Conservation (phyloP, 2,329 filamentous ascomycete species). For the Aspergillus ochraceus region DNA sequence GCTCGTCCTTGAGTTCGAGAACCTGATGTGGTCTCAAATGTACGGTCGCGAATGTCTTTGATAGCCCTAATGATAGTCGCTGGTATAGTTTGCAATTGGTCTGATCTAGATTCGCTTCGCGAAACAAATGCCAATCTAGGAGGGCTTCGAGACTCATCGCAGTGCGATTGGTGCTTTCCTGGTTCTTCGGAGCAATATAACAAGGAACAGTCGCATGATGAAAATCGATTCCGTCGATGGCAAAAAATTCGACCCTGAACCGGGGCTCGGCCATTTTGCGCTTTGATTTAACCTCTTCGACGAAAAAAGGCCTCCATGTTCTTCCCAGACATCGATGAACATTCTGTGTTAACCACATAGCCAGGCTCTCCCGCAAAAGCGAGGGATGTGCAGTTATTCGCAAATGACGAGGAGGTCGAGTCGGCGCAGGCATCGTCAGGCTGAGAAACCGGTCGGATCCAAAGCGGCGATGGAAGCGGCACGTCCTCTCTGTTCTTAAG, state of each 20-base stretch:
- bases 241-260: conserved; percentile 44
- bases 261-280: conserved; percentile 27
- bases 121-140: conserved; percentile 49
- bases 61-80: conserved; percentile 44
- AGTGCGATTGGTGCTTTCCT: conserved; percentile 31
- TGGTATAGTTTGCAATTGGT: conserved; percentile 48
- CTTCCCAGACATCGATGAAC: conserved; percentile 43
- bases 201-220: conserved; percentile 9
- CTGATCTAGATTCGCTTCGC: conserved; percentile 35
- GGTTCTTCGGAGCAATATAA: conserved; percentile 20
- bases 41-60: conserved; percentile 44
- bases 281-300: conserved; percentile 41
- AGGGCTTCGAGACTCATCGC: conserved; percentile 40
- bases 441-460: conserved; percentile 49
- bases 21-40: conserved; percentile 39
- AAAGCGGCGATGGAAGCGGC: conserved; percentile 48
- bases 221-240: conserved; percentile 45
- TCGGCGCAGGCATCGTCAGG: conserved; percentile 36
- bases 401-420: conserved; percentile 28
- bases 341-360: conserved; percentile 41
- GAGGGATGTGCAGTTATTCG: conserved; percentile 23
- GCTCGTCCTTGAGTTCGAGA: conserved; percentile 31
- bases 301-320: conserved; percentile 46
- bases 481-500: conserved; percentile 42
- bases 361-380: conserved; percentile 34